A percentile compares a stretch with the other conserved stretches of the same genome.
These are phyloP conservation scores for Mycena amicta DNA, from an alignment of 768 basidiomycete genomes.

Conservation along the genomic window DNA sequence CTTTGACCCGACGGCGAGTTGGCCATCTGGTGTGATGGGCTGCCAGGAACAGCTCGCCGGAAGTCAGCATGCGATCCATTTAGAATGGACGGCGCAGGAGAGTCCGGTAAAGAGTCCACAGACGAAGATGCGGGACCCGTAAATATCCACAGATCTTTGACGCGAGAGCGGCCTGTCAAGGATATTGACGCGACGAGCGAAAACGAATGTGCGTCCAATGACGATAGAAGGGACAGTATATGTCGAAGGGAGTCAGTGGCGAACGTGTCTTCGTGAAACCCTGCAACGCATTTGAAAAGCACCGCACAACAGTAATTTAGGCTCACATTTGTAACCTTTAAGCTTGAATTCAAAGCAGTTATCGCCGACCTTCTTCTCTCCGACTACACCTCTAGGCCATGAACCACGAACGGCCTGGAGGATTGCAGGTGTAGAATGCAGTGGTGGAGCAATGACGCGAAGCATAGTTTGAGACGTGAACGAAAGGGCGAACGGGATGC, in stretches of 20 bases:
- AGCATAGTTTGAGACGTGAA: constrained; percentile 68
- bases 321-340: constrained; percentile 78
- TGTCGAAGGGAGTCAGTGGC: constrained; percentile 72
- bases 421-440: constrained; percentile 77
- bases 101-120: constrained; percentile 35
- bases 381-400: constrained; percentile 80
- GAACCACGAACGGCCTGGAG: constrained; percentile 76
- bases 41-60: constrained; percentile 22
- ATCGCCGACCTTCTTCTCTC: constrained; percentile 74
- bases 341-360: constrained; percentile 79
- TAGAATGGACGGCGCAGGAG: constrained; percentile 32
- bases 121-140: constrained; percentile 49
- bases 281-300: constrained; percentile 38
- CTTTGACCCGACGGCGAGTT: constrained; percentile 14
- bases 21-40: constrained; percentile 12
- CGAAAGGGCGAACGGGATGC: constrained; percentile 69
- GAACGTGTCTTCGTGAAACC: constrained; percentile 80
- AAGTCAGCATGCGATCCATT: constrained; percentile 27
- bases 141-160: constrained; percentile 81
- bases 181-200: constrained; percentile 70
- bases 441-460: constrained; percentile 77
- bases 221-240: constrained; percentile 65
- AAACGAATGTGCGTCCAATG: constrained; percentile 70
- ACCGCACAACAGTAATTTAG: constrained; percentile 19
- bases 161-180: constrained; percentile 69